Evolutionary conservation across 139 green algal genomes (phyloP), one percentile per base, ranked within the genome.

Genomic region (Micractinium conductrix): DNA sequence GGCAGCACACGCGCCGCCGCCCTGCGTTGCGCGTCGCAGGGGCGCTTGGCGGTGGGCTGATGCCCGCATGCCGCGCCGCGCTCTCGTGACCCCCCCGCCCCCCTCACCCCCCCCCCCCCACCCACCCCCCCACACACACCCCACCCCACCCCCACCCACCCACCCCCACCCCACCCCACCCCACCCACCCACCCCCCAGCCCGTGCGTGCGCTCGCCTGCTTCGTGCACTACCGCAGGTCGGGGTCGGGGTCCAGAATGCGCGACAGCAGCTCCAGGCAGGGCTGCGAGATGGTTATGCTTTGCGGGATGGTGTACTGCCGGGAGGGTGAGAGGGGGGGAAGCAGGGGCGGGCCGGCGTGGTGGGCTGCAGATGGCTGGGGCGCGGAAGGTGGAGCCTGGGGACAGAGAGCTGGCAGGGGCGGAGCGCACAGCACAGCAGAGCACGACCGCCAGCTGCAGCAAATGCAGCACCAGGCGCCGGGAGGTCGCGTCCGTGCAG

Each of bases 271-370:
- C 42, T 78, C 40, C 16, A n/a, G 70, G 4, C 42, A 30, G 1
- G 2, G 55, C 6, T 53, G 33, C 7, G 75, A 90, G 4, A 93
- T 50, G 38, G 88, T 80, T 35, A 95, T 82, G 58, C 92, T 80
- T 0, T 87, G 50, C 4, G 94, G 94, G 19, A 97, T 82, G 19
- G 74, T 43, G 85, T 95, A 95, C 37, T 53, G 78, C 73, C 58
- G 19, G 35, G 10, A 6, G 30, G 21, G 8, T 17, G 50, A 12
- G 17, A 60, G 17, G 50, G 50, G 50, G 50, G 12, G 50, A 60
- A 17, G 50, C 50, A 60, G 17, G 17, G 50, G 50, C 17, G 50
- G 50, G 50, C 17, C 12, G 17, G 12, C 17, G 50, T 60, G 50
- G 50, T 60, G 50, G 50, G 17, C 50, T 60, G 50, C 50, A 60